Base-by-base conservation (phyloP, 2,329 filamentous ascomycete genomes). In the Venturia carpophila region DNA sequence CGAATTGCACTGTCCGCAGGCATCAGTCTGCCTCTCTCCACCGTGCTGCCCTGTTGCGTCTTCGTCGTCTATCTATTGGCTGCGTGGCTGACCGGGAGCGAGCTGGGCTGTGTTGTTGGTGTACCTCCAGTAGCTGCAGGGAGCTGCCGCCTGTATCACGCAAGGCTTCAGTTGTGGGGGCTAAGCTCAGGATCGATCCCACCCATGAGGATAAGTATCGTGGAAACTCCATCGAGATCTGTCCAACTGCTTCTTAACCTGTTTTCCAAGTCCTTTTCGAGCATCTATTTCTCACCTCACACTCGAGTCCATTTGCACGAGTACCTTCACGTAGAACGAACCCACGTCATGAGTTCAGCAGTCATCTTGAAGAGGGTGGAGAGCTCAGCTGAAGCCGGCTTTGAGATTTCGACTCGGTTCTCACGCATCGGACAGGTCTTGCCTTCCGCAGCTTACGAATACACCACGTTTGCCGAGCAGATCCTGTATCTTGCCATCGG, bases 381-480 rank as follows among this genome's bases (percentile, higher is more conserved):
- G n/a, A 52, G 11, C 13, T 64, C 63, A 27, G 21, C 63, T 39
- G 41, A 37, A 39, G 39, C 52, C 21, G 63, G 47, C n/a, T 58
- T 52, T 34, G 52, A 56, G 1, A 37, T 64, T 5, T 64, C 63
- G 1, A 58, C 34, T 27, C 47, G 52, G 2, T 58, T 64, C 45
- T 64, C 27, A n/a, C 30, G 52, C 5, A 49, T 64, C n/a, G 47
- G 47, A 15, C 63, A 64, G 27, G 63, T 42, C 10, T 34, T 64
- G 13, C 63, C 63, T 34, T 56, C 63, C 11, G 63, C 63, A 21
- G 63, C 52, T n/a, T 64, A 41, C n/a, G 63, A 64, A 43, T 64
- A 64, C 47, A 52, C 42, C n/a, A 27, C 34, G 4, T 64, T 64
- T 42, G 63, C 63, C 47, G 47, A 52, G 17, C 63, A 64, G n/a